A percentile compares a stretch with the other conserved stretches of the same genome.
These are phyloP conservation scores for Candida orba DNA, from an alignment of 805 yeast genomes.

Conservation along the genomic window DNA sequence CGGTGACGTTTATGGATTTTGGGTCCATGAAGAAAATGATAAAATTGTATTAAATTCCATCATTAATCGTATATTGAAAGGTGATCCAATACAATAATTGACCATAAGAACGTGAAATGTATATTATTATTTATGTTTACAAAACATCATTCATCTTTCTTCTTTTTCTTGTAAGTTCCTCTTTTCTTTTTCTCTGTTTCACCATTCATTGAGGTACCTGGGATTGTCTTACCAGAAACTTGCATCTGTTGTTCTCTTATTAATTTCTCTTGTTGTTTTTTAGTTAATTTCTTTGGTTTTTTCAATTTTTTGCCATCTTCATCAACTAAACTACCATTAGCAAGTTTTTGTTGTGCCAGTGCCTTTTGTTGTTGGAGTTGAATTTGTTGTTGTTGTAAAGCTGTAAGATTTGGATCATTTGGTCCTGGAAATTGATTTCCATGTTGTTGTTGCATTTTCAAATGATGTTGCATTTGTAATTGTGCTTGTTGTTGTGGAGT, in stretches of 20 bases:
- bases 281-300: constrained; percentile 14
- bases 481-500: constrained; percentile 25
- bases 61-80: constrained; percentile 23
- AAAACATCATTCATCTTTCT: constrained; percentile 16
- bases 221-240: constrained; percentile 25
- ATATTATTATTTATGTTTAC: too few species aligned
- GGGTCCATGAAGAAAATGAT: constrained; percentile 69
- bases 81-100: not conserved
- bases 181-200: constrained; percentile 19
- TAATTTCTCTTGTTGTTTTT: constrained; percentile 13
- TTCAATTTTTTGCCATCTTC: constrained; percentile 18
- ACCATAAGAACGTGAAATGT: not conserved
- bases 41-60: constrained; percentile 50
- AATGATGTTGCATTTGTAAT: constrained; percentile 25
- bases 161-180: constrained; percentile 23
- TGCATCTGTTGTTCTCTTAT: constrained; percentile 5
- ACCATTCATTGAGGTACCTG: constrained; percentile 13
- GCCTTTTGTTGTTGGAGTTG: constrained; percentile 20
- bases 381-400: constrained; percentile 15
- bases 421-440: constrained; percentile 16
- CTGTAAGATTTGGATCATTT: not conserved
- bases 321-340: constrained; percentile 5
- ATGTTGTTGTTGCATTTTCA: constrained; percentile 17
- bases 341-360: constrained; percentile 22
- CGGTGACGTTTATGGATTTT: constrained; percentile 69